Evolutionary conservation across 305 asterid genomes (phyloP).

Genomic region (Fraxinus platypoda): DNA sequence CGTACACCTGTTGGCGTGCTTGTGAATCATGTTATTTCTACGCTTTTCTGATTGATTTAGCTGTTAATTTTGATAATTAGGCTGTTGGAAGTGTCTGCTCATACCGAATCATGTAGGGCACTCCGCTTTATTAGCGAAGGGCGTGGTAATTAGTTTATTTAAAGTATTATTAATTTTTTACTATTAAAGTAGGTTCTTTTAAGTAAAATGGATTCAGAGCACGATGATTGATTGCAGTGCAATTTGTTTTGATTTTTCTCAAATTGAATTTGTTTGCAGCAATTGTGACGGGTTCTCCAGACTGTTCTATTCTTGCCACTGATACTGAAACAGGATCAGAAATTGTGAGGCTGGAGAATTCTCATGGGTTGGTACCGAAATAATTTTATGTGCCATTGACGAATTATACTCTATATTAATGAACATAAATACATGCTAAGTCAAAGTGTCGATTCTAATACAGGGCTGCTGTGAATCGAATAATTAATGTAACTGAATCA

Average conservation of each 20-base stretch:
- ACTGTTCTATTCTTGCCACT: conserved; percentile 82
- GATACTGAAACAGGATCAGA: conserved; percentile 79
- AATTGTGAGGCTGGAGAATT: conserved; percentile 61
- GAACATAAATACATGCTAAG: not conserved
- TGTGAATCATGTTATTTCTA: not conserved
- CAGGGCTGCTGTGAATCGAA: conserved; percentile 82
- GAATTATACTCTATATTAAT: not conserved
- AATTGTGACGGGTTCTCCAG: conserved; percentile 82
- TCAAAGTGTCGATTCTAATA: conserved; percentile 19
- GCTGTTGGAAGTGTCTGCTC: conserved; percentile 70
- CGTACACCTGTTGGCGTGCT: not conserved
- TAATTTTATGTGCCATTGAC: not conserved
- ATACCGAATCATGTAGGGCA: conserved; percentile 80
- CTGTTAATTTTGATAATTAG: conserved; percentile 35
- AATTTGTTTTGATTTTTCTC: not conserved
- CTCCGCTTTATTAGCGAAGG: conserved; percentile 87
- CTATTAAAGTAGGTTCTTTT: not conserved
- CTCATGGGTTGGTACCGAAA: conserved; percentile 63
- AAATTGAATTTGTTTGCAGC: conserved; percentile 38
- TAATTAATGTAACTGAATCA: conserved; percentile 74
- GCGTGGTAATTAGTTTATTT: conserved; percentile 46
- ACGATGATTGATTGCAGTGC: not conserved
- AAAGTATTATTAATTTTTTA: not conserved
- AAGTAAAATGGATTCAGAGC: not conserved
- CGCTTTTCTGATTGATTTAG: conserved; percentile 15